Evolutionary conservation across 1,139 yeast species (phyloP).

Genomic region (Magnusiomyces sp.): DNA sequence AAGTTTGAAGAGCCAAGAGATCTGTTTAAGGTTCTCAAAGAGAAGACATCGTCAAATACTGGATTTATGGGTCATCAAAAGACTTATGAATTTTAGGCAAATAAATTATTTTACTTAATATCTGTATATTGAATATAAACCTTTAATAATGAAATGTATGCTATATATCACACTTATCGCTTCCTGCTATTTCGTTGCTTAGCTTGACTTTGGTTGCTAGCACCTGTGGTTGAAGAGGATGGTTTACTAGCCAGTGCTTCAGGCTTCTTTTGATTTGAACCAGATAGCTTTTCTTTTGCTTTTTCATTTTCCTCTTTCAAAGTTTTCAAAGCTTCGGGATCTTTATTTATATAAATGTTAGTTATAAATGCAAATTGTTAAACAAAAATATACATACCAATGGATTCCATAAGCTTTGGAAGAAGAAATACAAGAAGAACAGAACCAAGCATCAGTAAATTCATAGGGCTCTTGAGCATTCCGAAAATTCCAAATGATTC

Average conservation of each 20-base stretch:
- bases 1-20: conserved; percentile 17
- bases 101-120: not conserved
- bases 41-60: conserved; percentile 22
- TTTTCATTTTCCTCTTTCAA: conserved; percentile 19
- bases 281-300: conserved; percentile 16
- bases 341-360: conserved; percentile 13
- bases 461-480: conserved; percentile 33
- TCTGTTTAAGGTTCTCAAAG: conserved; percentile 39
- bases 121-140: not conserved
- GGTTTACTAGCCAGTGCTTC: conserved; percentile 13
- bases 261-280: conserved; percentile 11
- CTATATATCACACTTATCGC: not conserved
- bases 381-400: conserved; percentile 16
- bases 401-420: conserved; percentile 28
- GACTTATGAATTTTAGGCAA: conserved; percentile 20
- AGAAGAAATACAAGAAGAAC: conserved; percentile 29
- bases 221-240: not conserved
- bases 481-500: conserved; percentile 28
- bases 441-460: conserved; percentile 30
- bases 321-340: conserved; percentile 31
- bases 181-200: conserved; percentile 3
- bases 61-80: conserved; percentile 22
- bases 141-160: not conserved
- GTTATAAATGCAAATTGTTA: not conserved
- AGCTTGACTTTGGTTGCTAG: not conserved